Evolutionary conservation across 2,329 filamentous ascomycete species (phyloP).

Genomic region (Polytolypa hystricis): DNA sequence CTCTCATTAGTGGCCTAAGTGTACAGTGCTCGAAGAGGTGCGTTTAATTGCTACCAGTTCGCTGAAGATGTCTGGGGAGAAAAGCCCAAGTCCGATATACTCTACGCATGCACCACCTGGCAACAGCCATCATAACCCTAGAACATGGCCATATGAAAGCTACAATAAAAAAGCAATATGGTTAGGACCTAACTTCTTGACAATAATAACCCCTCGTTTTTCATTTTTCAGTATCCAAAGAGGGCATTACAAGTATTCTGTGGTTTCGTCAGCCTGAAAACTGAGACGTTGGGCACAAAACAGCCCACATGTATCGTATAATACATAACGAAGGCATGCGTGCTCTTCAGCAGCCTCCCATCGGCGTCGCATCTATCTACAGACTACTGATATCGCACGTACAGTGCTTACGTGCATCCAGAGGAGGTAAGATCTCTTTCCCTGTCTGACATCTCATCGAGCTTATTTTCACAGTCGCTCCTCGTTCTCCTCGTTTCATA

Average conservation of each 20-base stretch:
- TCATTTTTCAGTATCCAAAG: background rate
- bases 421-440: no score
- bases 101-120: background rate
- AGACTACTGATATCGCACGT: no score
- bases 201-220: background rate
- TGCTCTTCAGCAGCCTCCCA: no score
- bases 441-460: no score
- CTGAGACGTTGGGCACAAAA: slow-evolving; percentile 4
- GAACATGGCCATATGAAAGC: background rate
- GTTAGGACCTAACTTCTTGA: background rate
- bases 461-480: no score
- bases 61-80: no score
- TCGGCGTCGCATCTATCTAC: no score
- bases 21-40: background rate
- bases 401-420: no score
- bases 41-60: background rate
- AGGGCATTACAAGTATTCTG: slow-evolving; percentile 5
- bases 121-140: background rate
- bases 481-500: no score
- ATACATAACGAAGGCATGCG: no score
- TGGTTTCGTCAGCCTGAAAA: slow-evolving; percentile 3
- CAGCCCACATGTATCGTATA: no score
- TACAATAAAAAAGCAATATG: background rate
- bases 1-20: background rate
- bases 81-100: background rate